phyloP scores from a whole-genome alignment of 495 filamentous ascomycete genomes.

The Hyaloscypha bicolor region DNA sequence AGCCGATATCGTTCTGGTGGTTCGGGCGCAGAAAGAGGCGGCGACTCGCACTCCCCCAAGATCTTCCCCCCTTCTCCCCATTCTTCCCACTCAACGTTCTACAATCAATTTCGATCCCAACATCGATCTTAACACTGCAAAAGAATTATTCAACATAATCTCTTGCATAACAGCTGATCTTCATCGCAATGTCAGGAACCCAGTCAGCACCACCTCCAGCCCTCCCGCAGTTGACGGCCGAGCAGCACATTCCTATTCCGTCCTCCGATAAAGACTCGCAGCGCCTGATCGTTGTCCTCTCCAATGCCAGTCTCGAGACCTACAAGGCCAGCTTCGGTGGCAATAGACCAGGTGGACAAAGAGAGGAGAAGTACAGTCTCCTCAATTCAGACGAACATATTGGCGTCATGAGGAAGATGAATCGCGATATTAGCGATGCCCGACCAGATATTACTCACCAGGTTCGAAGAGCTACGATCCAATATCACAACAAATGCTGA shows the following conservation, averaged over 20 bases:
- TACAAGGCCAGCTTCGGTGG: slow-evolving; percentile 83
- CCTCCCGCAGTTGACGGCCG: slow-evolving; percentile 87
- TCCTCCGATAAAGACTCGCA: slow-evolving; percentile 84
- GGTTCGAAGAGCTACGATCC: slow-evolving; percentile 57
- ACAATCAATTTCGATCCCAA: background rate
- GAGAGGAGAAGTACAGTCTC: slow-evolving; percentile 92
- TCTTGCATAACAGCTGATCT: slow-evolving; percentile 24
- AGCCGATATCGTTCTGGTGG: background rate
- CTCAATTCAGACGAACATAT: slow-evolving; percentile 96
- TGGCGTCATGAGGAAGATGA: slow-evolving; percentile 99
- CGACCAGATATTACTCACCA: slow-evolving; percentile 98
- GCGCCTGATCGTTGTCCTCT: slow-evolving; percentile 91
- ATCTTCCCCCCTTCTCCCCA: background rate
- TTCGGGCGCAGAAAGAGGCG: background rate
- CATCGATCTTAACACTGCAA: background rate
- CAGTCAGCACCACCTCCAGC: slow-evolving; percentile 92
- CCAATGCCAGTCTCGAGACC: slow-evolving; percentile 95
- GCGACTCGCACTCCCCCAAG: background rate
- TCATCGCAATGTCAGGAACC: slow-evolving; percentile 55
- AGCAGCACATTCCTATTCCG: slow-evolving; percentile 86
- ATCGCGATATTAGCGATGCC: slow-evolving; percentile 95
- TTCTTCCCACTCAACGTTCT: background rate
- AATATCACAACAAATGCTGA: slow-evolving; percentile 27
- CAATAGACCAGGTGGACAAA: slow-evolving; percentile 57
- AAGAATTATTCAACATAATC: slow-evolving; percentile 29